These are phyloP conservation scores for Saitozyma podzolica DNA, from an alignment of 768 basidiomycete genomes.

Conservation along the genomic window DNA sequence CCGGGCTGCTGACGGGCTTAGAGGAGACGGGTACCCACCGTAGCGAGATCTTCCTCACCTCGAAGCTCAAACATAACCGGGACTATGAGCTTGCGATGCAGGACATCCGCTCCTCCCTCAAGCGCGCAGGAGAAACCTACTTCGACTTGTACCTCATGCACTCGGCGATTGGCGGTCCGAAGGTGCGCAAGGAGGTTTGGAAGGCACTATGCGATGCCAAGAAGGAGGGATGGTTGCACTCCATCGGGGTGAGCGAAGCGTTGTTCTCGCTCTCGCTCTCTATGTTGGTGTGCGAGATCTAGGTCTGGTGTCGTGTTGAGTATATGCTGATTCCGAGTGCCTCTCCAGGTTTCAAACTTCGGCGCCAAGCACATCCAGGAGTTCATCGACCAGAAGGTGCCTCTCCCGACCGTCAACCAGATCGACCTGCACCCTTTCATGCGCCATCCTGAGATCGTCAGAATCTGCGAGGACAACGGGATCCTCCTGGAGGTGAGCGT, in stretches of 20 bases:
- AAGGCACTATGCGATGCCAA: slow-evolving; percentile 66
- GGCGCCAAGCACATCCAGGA: slow-evolving; percentile 66
- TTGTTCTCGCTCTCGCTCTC: slow-evolving; percentile 31
- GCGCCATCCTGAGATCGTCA: slow-evolving; percentile 64
- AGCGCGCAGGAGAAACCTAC: slow-evolving; percentile 60
- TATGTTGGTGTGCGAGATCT: too few species aligned
- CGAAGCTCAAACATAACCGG: slow-evolving; percentile 66
- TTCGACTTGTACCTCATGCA: slow-evolving; percentile 74
- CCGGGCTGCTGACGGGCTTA: slow-evolving; percentile 14
- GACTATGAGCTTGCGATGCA: slow-evolving; percentile 58
- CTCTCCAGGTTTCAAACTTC: slow-evolving; percentile 46
- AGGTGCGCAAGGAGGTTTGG: slow-evolving; percentile 66
- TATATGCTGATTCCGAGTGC: too few species aligned
- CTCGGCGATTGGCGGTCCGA: slow-evolving; percentile 64
- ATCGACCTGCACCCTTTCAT: slow-evolving; percentile 67
- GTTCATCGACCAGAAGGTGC: slow-evolving; percentile 55
- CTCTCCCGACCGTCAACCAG: slow-evolving; percentile 65
- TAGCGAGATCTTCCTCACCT: slow-evolving; percentile 68
- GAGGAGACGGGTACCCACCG: slow-evolving; percentile 56
- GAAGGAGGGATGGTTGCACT: slow-evolving; percentile 62
- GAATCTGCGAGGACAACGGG: slow-evolving; percentile 60
- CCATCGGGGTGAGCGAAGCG: slow-evolving; percentile 65
- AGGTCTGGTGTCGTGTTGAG: too few species aligned
- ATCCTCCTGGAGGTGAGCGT: slow-evolving; percentile 68
- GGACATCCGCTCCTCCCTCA: slow-evolving; percentile 61